Base-by-base conservation (phyloP, 371 early-diverging fungal species). In the Mortierella sp. region DNA sequence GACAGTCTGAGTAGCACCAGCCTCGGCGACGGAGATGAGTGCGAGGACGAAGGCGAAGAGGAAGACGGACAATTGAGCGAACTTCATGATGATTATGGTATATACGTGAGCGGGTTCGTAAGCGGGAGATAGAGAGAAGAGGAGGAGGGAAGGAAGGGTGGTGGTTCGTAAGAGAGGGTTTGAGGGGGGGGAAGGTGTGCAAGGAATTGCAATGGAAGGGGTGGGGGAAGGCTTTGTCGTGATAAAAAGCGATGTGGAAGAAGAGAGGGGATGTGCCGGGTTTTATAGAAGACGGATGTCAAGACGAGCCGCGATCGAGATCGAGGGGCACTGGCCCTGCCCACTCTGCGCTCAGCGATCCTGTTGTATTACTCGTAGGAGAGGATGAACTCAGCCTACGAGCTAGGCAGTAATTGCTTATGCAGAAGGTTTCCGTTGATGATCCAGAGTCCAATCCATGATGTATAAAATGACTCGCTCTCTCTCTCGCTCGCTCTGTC, bases 201-300 rank as follows among this genome's bases (percentile, higher is more conserved):
- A 62, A 67, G 72, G 67, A 42, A 23, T 67, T 66, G 63, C 67
- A 41, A 27, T 66, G 72, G 67, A 72, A 67, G 61, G 67, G 70
- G 58, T 62, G 18, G 14, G 28, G 50, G 45, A 59, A 26, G 60
- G 47, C 41, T 47, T 38, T 43, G 43, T 61, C 45, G 61, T 61
- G 54, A n/a, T n/a, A 71, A 58, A 55, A 34, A 55, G 66, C 65
- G 71, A 71, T 65, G 26, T 23, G 63, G 46, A 45, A 41, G 27
- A 66, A 30, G 49, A 57, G 28, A 24, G 30, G 23, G 48, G 45
- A 47, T n/a, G n/a, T n/a, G n/a, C n/a, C n/a, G n/a, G n/a, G n/a
- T n/a, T n/a, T n/a, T n/a, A n/a, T n/a, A n/a, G n/a, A n/a, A n/a
- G n/a, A n/a, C n/a, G n/a, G n/a, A n/a, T n/a, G n/a, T n/a, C n/a